phyloP scores from a whole-genome alignment of 805 yeast genomes.

The Candida oleophila region DNA sequence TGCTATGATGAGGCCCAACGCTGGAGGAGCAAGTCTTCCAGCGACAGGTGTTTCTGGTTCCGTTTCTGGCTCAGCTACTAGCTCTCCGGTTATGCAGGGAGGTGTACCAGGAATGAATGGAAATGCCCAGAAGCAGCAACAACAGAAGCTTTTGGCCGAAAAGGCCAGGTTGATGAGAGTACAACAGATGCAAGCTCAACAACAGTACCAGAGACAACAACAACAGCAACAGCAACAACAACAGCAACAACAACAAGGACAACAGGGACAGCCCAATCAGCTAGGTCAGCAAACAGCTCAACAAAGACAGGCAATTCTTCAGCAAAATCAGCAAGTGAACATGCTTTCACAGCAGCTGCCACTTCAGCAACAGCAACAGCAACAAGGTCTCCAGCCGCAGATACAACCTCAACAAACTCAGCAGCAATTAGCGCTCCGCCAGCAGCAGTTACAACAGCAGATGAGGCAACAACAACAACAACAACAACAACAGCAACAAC shows the following conservation, averaged over 20 bases:
- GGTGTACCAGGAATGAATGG: slow-evolving; percentile 3
- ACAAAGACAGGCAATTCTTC: slow-evolving; percentile 3
- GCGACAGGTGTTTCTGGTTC: background rate
- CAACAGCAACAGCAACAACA: slow-evolving; percentile 10
- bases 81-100: background rate
- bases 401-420: slow-evolving; percentile 8
- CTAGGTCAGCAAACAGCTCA: slow-evolving; percentile 10
- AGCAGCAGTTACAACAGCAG: slow-evolving; percentile 12
- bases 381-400: slow-evolving; percentile 14
- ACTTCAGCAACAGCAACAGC: slow-evolving; percentile 11
- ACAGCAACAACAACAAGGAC: slow-evolving; percentile 12
- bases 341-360: slow-evolving; percentile 5
- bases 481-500: slow-evolving; percentile 8
- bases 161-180: slow-evolving; percentile 14
- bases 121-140: slow-evolving; percentile 6
- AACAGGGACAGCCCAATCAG: slow-evolving; percentile 15
- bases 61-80: background rate
- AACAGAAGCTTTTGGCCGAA: slow-evolving; percentile 4
- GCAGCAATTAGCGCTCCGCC: slow-evolving; percentile 9
- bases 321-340: slow-evolving; percentile 10
- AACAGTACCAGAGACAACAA: slow-evolving; percentile 14
- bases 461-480: slow-evolving; percentile 15
- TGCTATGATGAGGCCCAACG: slow-evolving; percentile 13
- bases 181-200: slow-evolving; percentile 20
- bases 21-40: slow-evolving; percentile 21